Conservation (phyloP, 2,329 filamentous ascomycete species). For the Verticillium zaregamsianum region DNA sequence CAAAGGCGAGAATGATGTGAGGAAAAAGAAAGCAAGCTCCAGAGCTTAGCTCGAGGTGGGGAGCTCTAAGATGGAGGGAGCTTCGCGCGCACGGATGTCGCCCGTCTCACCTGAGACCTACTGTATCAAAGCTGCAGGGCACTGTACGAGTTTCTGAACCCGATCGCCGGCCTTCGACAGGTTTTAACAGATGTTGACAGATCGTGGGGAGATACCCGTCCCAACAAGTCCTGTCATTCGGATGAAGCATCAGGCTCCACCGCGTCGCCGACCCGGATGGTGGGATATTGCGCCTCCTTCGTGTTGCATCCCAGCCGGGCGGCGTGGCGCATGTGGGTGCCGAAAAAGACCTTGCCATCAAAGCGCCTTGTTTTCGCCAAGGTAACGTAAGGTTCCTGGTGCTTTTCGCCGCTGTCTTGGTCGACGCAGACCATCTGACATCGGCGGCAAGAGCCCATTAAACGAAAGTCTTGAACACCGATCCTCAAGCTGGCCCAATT, state of each 20-base stretch:
- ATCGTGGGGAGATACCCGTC: background rate
- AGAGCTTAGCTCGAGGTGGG: background rate
- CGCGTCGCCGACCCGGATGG: constrained; percentile 46
- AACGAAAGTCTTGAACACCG: constrained; percentile 58
- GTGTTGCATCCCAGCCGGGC: background rate
- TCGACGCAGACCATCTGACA: constrained; percentile 98
- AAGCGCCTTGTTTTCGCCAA: constrained; percentile 81
- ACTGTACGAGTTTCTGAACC: background rate
- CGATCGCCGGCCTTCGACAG: background rate
- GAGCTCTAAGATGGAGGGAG: background rate
- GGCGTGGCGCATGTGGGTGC: constrained; percentile 68
- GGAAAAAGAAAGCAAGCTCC: background rate
- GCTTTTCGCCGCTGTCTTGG: constrained; percentile 72
- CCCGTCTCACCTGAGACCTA: background rate
- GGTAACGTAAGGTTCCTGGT: constrained; percentile 83
- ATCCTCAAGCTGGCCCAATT: constrained; percentile 67
- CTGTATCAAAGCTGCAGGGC: background rate
- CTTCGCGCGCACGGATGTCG: background rate
- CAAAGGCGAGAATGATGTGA: background rate
- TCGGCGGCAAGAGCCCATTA: constrained; percentile 78
- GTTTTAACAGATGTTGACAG: background rate
- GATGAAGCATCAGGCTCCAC: constrained; percentile 21
- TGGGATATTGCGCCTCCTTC: constrained; percentile 24
- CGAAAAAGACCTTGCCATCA: constrained; percentile 84
- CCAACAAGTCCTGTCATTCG: background rate